Evolutionary conservation across 1,284 basidiomycete genomes (phyloP).

Genomic region (Cutaneotrichosporon mucoides): DNA sequence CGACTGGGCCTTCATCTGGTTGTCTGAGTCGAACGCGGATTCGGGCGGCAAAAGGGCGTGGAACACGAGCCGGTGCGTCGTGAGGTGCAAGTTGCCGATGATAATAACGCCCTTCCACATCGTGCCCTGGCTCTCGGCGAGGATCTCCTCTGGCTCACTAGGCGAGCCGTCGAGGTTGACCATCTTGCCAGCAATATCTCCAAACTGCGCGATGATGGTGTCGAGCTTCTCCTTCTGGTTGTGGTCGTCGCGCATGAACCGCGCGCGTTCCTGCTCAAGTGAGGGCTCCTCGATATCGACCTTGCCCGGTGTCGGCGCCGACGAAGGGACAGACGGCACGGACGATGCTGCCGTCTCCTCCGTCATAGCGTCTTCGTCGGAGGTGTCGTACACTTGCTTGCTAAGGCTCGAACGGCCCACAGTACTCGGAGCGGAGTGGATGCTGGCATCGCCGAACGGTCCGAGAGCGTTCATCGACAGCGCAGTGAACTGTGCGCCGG

Average conservation of each 20-base stretch:
- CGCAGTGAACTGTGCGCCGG: slow-evolving; percentile 16
- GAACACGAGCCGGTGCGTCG: slow-evolving; percentile 62
- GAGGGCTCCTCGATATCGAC: too few species aligned
- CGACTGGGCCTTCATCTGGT: slow-evolving; percentile 30
- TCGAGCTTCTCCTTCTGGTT: slow-evolving; percentile 41
- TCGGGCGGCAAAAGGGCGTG: slow-evolving; percentile 61
- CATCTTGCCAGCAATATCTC: slow-evolving; percentile 42
- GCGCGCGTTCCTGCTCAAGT: not conserved
- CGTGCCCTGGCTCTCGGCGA: slow-evolving; percentile 57
- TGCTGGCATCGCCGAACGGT: slow-evolving; percentile 3
- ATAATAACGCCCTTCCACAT: slow-evolving; percentile 54
- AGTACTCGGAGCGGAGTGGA: not conserved
- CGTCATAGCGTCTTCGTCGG: not conserved
- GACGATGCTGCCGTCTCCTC: too few species aligned
- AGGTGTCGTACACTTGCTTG: not conserved
- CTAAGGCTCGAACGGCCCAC: too few species aligned
- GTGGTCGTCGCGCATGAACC: slow-evolving; percentile 18
- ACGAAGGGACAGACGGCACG: too few species aligned
- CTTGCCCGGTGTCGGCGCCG: too few species aligned
- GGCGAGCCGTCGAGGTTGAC: slow-evolving; percentile 55
- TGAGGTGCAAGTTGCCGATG: slow-evolving; percentile 62
- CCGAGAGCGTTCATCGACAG: slow-evolving; percentile 29
- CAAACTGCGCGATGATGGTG: slow-evolving; percentile 48
- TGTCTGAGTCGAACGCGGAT: not conserved
- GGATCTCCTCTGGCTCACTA: slow-evolving; percentile 53